Conservation (phyloP, 2,329 filamentous ascomycete genomes). For the Rutstroemia sp. region DNA sequence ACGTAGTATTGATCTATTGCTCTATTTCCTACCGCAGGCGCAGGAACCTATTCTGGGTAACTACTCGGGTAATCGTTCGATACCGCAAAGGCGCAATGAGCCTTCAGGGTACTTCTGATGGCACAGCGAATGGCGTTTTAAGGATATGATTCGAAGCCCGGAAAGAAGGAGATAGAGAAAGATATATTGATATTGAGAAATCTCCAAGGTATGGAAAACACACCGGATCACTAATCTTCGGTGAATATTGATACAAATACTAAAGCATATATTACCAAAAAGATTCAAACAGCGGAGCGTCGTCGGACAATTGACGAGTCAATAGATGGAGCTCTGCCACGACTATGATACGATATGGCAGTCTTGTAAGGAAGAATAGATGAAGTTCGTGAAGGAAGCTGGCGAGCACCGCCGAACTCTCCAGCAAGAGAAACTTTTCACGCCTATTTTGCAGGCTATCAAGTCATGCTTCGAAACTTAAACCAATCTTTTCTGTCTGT, state of each 20-base stretch:
- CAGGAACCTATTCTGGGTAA: no score
- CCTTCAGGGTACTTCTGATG: no score
- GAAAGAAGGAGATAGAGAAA: no score
- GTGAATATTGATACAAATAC: background rate
- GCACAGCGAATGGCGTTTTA: no score
- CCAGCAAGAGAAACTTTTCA: background rate
- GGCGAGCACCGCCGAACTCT: background rate
- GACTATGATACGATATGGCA: background rate
- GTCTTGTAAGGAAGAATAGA: background rate
- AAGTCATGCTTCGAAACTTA: background rate
- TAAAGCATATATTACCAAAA: background rate
- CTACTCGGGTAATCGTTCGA: no score
- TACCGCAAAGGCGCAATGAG: no score
- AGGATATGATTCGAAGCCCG: no score
- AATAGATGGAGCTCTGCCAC: background rate
- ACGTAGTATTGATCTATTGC: no score
- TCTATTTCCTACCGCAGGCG: no score
- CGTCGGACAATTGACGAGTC: constrained; percentile 1
- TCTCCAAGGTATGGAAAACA: no score
- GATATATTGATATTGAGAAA: no score
- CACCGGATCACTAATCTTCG: no score
- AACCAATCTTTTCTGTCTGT: background rate
- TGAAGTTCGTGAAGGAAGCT: background rate
- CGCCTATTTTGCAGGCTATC: background rate
- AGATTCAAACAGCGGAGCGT: background rate